Evolutionary conservation across 495 filamentous ascomycete genomes (phyloP), one percentile per base, ranked within the genome.

Genomic region (Hypoxylon fuscum): DNA sequence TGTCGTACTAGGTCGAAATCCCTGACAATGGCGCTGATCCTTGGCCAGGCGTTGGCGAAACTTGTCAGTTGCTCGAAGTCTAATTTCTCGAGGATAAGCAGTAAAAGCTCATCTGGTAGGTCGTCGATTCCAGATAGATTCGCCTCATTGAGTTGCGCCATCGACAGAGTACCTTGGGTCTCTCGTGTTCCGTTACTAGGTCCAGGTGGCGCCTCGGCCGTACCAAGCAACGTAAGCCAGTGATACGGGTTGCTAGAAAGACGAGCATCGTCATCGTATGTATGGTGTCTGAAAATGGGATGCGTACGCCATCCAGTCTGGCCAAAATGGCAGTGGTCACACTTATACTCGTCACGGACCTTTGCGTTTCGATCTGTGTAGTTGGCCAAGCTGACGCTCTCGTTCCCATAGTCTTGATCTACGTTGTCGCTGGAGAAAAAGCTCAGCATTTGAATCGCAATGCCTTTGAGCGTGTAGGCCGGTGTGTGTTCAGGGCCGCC

Each of bases 391-490:
- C 37, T 12, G 22, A 38, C 35, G 4, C 23, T 12, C n/a, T 11
- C 49, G 1, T 2, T n/a, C 1, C 54, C 57, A 20, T 50, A 27
- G 2, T 69, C 67, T 47, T 83, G 78, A 49, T 82, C 80, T 14
- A 83, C 31, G 38, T 53, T 70, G 60, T 82, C 78, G 57, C 83
- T 80, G 60, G 80, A 75, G 75, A 88, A 80, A 77, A 88, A 83
- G 74, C 81, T 87, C 66, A 88, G 77, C 34, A 84, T 66, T 67
- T 86, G 80, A 52, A 84, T 78, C 40, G 71, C 70, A 55, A 81
- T 79, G 20, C 76, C 74, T 61, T 79, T 80, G 23, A 82, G 73
- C 1, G 81, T 82, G 46, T 82, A 83, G 20, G 81, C 81, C 2
- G 75, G 76, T 1, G 80, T 82, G 42, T 80, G 77, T 1, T 74